A percentile compares a stretch with the other conserved stretches of the same genome.
Conservation (phyloP, 768 basidiomycete species). For the Trametes cingulata region DNA sequence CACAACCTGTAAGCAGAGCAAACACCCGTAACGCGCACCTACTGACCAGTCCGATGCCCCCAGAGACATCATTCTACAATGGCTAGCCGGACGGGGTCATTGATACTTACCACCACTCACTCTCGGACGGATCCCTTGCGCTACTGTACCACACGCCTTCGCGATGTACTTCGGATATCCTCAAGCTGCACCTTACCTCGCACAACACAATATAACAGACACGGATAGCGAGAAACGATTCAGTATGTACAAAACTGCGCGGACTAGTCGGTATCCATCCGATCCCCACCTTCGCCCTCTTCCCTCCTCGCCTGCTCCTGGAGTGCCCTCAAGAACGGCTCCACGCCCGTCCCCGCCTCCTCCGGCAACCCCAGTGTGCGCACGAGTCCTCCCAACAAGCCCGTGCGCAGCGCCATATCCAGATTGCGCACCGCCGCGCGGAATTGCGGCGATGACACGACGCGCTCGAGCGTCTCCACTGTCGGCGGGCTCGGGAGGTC, state of each 20-base stretch:
- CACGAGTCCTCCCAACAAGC: constrained; percentile 74
- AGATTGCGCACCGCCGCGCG: constrained; percentile 75
- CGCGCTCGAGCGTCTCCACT: constrained; percentile 65
- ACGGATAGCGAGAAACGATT: no score
- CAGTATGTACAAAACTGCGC: no score
- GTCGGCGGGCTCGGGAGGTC: constrained; percentile 72
- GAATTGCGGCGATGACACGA: constrained; percentile 85
- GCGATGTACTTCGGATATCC: constrained; percentile 15
- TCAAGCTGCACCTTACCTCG: neutral
- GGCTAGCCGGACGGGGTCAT: constrained; percentile 79
- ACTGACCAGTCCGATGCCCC: constrained; percentile 7
- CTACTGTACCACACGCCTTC: constrained; percentile 14
- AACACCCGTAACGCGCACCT: neutral
- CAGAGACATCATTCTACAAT: constrained; percentile 86
- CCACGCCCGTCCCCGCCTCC: constrained; percentile 77
- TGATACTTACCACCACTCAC: constrained; percentile 30
- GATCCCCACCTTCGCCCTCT: constrained; percentile 46
- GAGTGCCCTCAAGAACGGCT: constrained; percentile 78
- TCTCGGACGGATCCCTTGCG: neutral
- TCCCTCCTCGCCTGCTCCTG: constrained; percentile 66
- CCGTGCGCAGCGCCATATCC: constrained; percentile 83
- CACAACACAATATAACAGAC: neutral
- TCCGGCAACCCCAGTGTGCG: constrained; percentile 79
- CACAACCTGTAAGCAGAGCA: constrained; percentile 73
- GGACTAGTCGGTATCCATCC: constrained; percentile 77